These are phyloP conservation scores for Rubia tinctorum DNA, from an alignment of 305 asterid genomes.

Conservation along the genomic window DNA sequence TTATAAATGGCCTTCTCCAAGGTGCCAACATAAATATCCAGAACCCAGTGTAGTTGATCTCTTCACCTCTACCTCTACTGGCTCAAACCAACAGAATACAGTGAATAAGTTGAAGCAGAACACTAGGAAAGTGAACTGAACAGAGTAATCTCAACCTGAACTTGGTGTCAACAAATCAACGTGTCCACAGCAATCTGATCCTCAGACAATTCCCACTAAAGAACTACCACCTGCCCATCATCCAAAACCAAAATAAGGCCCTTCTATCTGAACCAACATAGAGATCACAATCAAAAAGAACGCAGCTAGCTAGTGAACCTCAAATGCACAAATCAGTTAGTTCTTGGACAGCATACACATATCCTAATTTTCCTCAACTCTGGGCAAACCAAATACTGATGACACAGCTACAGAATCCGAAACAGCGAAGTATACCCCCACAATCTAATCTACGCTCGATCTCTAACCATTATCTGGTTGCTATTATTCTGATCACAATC, in stretches of 20 bases:
- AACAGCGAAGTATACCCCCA: slow-evolving; percentile 18
- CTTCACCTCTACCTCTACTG: slow-evolving; percentile 13
- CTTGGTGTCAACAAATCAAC: slow-evolving; percentile 15
- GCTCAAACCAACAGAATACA: slow-evolving; percentile 7
- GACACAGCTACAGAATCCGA: slow-evolving; percentile 11
- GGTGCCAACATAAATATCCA: slow-evolving; percentile 13
- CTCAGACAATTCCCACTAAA: slow-evolving; percentile 21
- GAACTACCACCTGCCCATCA: slow-evolving; percentile 29
- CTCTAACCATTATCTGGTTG: slow-evolving; percentile 14
- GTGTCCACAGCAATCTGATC: slow-evolving; percentile 25
- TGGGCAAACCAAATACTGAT: slow-evolving; percentile 13
- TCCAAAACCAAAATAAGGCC: slow-evolving; percentile 30
- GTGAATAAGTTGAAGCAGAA: slow-evolving; percentile 7
- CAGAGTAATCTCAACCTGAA: slow-evolving; percentile 22
- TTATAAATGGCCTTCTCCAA: slow-evolving; percentile 17
- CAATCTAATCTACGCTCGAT: slow-evolving; percentile 16
- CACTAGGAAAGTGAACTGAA: slow-evolving; percentile 8
- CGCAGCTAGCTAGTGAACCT: slow-evolving; percentile 21
- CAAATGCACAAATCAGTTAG: slow-evolving; percentile 22
- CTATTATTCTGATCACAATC: slow-evolving; percentile 20
- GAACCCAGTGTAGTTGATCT: slow-evolving; percentile 12
- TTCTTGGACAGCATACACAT: slow-evolving; percentile 8
- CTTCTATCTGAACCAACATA: slow-evolving; percentile 21
- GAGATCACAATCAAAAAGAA: slow-evolving; percentile 21
- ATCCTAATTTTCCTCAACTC: slow-evolving; percentile 13